phyloP scores from a whole-genome alignment of 306 rosid species.

The Senna siamea region DNA sequence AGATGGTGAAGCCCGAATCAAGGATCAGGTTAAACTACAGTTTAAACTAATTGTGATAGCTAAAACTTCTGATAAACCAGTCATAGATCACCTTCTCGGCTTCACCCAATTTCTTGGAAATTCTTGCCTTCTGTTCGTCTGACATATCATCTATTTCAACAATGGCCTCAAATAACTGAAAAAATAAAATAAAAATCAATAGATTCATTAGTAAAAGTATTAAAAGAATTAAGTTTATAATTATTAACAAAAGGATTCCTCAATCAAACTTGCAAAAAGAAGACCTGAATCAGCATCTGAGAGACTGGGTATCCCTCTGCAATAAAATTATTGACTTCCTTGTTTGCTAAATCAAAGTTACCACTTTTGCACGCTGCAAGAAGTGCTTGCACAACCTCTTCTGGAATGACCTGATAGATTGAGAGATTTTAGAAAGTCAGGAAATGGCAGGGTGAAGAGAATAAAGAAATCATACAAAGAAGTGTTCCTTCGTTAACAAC shows the following conservation, averaged over 20 bases:
- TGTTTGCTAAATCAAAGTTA: conserved; percentile 88
- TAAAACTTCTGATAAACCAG: neutral
- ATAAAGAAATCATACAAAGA: neutral
- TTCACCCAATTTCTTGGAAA: conserved; percentile 85
- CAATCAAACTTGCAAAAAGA: conserved; percentile 22
- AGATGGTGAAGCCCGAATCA: neutral
- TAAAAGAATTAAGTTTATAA: conserved; percentile 5
- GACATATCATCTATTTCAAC: conserved; percentile 71
- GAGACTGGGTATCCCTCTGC: conserved; percentile 97
- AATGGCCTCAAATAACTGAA: conserved; percentile 78
- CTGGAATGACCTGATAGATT: conserved; percentile 66
- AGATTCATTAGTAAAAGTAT: neutral
- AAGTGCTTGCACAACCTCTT: conserved; percentile 60
- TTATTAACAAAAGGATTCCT: conserved; percentile 4
- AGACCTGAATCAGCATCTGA: conserved; percentile 83
- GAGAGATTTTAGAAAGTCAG: conserved; percentile 35
- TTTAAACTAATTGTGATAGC: neutral
- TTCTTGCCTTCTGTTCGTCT: conserved; percentile 91
- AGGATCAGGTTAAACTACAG: neutral
- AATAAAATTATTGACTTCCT: conserved; percentile 81
- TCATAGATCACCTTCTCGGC: conserved; percentile 71
- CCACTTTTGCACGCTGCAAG: conserved; percentile 78
- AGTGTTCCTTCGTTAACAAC: neutral
- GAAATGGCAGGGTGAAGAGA: neutral
- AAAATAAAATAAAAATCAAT: conserved; percentile 1